A percentile compares a stretch with the other conserved stretches of the same genome.
Evolutionary conservation across 257 asterid species (phyloP).

Genomic region (Ehretia macrophylla): DNA sequence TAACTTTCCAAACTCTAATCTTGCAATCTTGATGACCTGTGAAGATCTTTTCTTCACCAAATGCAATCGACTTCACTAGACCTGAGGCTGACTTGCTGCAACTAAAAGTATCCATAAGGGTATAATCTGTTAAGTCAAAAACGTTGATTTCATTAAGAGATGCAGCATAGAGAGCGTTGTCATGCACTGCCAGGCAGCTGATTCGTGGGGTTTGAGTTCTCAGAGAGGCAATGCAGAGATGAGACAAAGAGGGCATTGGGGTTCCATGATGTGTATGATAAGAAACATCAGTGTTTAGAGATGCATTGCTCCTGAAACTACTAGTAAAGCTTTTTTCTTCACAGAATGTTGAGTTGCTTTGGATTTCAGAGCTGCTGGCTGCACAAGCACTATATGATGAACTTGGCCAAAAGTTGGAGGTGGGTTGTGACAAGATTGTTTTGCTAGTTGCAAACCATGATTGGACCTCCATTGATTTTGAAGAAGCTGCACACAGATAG

Average conservation of each 20-base stretch:
- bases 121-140: constrained; percentile 24
- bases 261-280: background rate
- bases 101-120: constrained; percentile 30
- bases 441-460: constrained; percentile 27
- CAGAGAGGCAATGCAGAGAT: constrained; percentile 21
- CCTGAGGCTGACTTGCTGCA: constrained; percentile 36
- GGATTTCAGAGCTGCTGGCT: constrained; percentile 32
- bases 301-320: constrained; percentile 25
- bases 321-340: constrained; percentile 35
- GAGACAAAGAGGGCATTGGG: constrained; percentile 4
- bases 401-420: constrained; percentile 1
- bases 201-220: constrained; percentile 37
- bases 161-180: constrained; percentile 42
- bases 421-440: constrained; percentile 11
- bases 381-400: constrained; percentile 27
- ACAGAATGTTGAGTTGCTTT: constrained; percentile 30
- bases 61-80: constrained; percentile 47
- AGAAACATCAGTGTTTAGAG: constrained; percentile 12
- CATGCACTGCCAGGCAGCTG: constrained; percentile 45
- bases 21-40: constrained; percentile 63
- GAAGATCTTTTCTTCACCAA: constrained; percentile 28
- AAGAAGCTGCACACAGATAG: background rate
- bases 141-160: constrained; percentile 36
- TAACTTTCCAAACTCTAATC: constrained; percentile 38
- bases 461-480: constrained; percentile 37